phyloP scores from a whole-genome alignment of 2,329 filamentous ascomycete genomes.

The Cladosporium velox region DNA sequence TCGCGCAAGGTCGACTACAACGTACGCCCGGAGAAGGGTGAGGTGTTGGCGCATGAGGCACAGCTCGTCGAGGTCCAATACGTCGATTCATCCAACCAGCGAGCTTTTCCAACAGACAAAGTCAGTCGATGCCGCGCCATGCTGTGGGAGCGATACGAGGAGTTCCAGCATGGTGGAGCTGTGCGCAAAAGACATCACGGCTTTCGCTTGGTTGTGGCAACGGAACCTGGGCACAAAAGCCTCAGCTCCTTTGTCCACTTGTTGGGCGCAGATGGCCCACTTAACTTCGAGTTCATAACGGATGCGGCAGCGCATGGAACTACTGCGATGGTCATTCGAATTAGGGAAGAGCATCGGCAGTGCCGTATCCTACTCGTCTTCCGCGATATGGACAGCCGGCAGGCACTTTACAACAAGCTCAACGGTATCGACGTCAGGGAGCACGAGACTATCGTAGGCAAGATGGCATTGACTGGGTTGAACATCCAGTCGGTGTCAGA shows the following conservation, averaged over 20 bases:
- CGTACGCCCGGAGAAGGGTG: constrained; percentile 68
- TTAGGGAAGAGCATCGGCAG: constrained; percentile 65
- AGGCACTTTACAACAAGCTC: constrained; percentile 70
- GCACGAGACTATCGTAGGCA: constrained; percentile 70
- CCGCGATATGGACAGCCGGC: constrained; percentile 68
- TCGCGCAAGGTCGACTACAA: constrained; percentile 73
- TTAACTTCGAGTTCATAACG: constrained; percentile 74
- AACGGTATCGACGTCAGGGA: constrained; percentile 69
- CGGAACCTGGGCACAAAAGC: constrained; percentile 73
- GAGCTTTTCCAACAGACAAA: constrained; percentile 74
- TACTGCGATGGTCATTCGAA: constrained; percentile 70
- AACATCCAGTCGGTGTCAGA: constrained; percentile 60
- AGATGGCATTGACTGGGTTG: constrained; percentile 67
- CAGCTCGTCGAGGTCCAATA: constrained; percentile 77
- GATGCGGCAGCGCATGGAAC: constrained; percentile 60
- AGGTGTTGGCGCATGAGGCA: constrained; percentile 68
- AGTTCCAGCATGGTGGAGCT: constrained; percentile 71
- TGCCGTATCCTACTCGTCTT: constrained; percentile 79
- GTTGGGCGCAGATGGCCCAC: constrained; percentile 64
- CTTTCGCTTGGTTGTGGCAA: constrained; percentile 76
- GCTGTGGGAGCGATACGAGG: constrained; percentile 64
- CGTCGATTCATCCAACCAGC: constrained; percentile 70
- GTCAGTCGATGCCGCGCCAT: constrained; percentile 70
- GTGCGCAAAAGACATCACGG: constrained; percentile 74
- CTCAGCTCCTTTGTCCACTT: constrained; percentile 74